Evolutionary conservation across 2,329 filamentous ascomycete species (phyloP).

Genomic region (Ambrosiella beaveri): DNA sequence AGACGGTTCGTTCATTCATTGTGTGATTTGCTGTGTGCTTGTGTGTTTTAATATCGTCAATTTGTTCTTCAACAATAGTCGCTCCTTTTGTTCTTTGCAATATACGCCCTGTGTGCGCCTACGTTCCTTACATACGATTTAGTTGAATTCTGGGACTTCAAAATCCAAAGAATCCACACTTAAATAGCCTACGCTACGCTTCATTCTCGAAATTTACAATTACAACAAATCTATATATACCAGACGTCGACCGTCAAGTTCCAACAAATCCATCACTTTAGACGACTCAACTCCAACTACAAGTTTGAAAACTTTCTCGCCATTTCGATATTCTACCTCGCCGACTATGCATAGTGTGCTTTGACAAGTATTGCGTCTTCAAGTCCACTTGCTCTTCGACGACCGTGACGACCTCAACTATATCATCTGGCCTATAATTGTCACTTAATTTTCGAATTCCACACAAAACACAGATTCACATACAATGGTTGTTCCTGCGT

Average conservation of each 20-base stretch:
- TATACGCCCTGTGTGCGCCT: background rate
- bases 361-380: background rate
- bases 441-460: background rate
- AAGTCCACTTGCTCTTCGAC: background rate
- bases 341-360: background rate
- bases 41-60: slow-evolving; percentile 10
- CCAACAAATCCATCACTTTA: too few species aligned
- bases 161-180: background rate
- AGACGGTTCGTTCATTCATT: slow-evolving; percentile 39
- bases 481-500: slow-evolving; percentile 3
- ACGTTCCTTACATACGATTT: background rate
- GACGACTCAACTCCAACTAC: too few species aligned
- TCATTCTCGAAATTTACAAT: background rate
- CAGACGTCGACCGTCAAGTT: slow-evolving; percentile 6
- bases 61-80: background rate
- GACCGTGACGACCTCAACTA: background rate
- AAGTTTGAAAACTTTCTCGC: background rate
- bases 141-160: background rate
- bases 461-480: background rate
- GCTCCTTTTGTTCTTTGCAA: background rate
- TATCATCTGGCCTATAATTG: background rate
- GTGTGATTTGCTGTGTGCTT: slow-evolving; percentile 17
- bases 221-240: background rate
- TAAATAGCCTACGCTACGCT: background rate
- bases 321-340: background rate